Base-by-base conservation (phyloP, 1,284 basidiomycete species). In the Afroboletus lepidellus region DNA sequence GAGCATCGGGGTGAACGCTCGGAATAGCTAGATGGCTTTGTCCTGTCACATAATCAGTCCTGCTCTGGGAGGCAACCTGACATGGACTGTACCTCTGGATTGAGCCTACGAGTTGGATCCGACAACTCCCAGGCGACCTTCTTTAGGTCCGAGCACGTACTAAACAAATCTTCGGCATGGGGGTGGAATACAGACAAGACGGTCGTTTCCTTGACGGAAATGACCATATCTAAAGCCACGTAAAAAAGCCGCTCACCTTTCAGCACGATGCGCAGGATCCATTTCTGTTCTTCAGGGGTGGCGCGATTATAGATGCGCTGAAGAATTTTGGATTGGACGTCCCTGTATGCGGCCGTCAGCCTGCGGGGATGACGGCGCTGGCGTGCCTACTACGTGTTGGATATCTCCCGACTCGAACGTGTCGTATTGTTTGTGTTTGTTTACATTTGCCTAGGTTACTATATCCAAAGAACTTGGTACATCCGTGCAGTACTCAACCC, bases 131-230 rank as follows among this genome's bases (percentile, higher is more conserved):
- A 96, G 30, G 85, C 87, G 3, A 98, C 90, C 55, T 90, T 89
- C 73, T 94, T 94, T 34, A 98, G 75, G 67, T 98, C 94, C 0
- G 94, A 95, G 65, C 92, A 97, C 1, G 92, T 92, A 65, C 97
- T 97, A 75, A 90, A 98, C 3, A 96, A 72, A 62, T 91, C 89
- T 54, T 90, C 84, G 0, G 94, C 94, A 58, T 97, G 92, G 2
- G 90, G 89, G 67, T 98, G 94, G 62, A 96, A 92, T 5, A 91
- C 85, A 0, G 83, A 74, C 55, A 98, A 85, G 0, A 98, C 87
- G 0, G 89, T 92, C 13, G 87, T 92, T 69, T 97, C 94, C 69
- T 90, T 91, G 46, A 90, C 87, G 4, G 83, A 86, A 48, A 92
- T 90, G 41, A 78, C 76, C 80, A 91, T 83, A 57, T 91, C 90